These are phyloP conservation scores for Globisporangium megalacanthum DNA, from an alignment of 352 stramenopile species.

Conservation along the genomic window DNA sequence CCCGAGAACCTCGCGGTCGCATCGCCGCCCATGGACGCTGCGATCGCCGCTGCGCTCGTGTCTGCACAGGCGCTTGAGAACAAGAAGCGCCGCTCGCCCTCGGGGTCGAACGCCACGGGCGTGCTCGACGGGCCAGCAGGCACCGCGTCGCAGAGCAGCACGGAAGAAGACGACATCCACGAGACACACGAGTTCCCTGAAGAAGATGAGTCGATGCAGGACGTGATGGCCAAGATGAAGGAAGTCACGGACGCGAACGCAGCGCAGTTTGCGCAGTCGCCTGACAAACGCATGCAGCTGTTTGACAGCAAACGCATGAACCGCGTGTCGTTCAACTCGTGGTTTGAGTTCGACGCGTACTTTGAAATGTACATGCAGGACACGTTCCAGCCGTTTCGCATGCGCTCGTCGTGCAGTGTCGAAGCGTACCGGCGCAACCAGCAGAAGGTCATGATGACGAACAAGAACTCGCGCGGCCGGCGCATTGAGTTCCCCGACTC, in stretches of 20 bases:
- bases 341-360: constrained; percentile 84
- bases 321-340: constrained; percentile 82
- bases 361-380: constrained; percentile 88
- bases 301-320: constrained; percentile 82
- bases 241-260: constrained; percentile 29
- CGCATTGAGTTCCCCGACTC: constrained; percentile 77
- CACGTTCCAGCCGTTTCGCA: constrained; percentile 83
- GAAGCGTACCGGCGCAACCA: constrained; percentile 81
- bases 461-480: constrained; percentile 77
- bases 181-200: constrained; percentile 43
- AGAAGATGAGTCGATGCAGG: constrained; percentile 44
- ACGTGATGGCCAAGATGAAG: constrained; percentile 71
- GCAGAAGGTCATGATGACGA: constrained; percentile 85
- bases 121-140: constrained; percentile 1
- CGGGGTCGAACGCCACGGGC: constrained; percentile 1
- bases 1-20: neutral
- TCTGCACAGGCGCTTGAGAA: constrained; percentile 22
- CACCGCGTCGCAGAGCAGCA: constrained; percentile 16
- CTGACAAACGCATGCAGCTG: constrained; percentile 42
- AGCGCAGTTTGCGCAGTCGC: constrained; percentile 25
- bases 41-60: constrained; percentile 7
- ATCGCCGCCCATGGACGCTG: neutral
- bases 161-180: constrained; percentile 21
- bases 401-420: constrained; percentile 80
- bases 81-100: constrained; percentile 29